Evolutionary conservation across 2,329 filamentous ascomycete species (phyloP), one percentile per base, ranked within the genome.

Genomic region (Colletotrichum sp.): DNA sequence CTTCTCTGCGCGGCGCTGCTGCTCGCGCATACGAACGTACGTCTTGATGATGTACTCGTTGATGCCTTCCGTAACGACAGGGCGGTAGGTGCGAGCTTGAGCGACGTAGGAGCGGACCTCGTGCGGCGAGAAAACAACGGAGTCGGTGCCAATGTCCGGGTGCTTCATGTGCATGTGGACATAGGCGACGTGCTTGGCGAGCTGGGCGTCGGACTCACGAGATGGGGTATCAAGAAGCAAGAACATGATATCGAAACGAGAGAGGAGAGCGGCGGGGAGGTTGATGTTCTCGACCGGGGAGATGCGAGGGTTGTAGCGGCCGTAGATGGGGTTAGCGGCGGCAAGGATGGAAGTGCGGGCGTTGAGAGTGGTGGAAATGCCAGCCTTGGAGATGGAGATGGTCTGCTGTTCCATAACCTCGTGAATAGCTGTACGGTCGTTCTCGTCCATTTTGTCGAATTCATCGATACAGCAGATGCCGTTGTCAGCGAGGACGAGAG

Each of bases 221-320:
- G 93, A 93, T 4, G 97, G 96, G 48, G 95, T 98, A 87, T 99
- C 97, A 75, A 99, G 94, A 81, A 99, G 96, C 63, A 99, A 90
- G 90, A 98, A 99, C 79, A 99, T 91, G 79, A 99, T 91, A 84
- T 99, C 97, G 86, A 99, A 99, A 91, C 97, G 95, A 75, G 96
- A 98, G 71, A 99, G 91, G 25, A 99, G 92, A 25, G 97, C 97
- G 22, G 97, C 97, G n/a, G 97, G 97, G 55, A 99, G 93, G 85
- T 99, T 99, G 87, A 99, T 99, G 86, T 99, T 99, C 85, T 99
- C 97, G 30, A 99, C 96, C 1, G 97, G 97, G 1, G 96, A 98
- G 80, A 99, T 94, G 78, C 96, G 95, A 72, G 97, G 97, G 87
- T 99, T 99, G 89, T 99, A 99, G 77, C 97, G 95, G 78, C 97